Evolutionary conservation across 2,329 filamentous ascomycete species (phyloP).

Genomic region (Helotiales sp.): DNA sequence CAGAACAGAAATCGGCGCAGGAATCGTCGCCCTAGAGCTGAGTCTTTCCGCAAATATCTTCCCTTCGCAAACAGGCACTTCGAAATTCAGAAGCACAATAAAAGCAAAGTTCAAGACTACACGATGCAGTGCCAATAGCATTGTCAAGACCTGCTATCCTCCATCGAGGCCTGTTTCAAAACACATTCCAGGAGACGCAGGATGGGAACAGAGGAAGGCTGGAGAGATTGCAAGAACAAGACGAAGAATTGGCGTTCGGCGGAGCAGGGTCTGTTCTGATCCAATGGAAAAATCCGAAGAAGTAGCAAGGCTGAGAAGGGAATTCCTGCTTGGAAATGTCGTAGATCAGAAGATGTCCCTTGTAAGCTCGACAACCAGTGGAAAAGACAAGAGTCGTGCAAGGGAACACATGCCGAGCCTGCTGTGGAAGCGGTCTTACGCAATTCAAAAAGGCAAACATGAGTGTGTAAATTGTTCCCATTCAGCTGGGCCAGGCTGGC

Average conservation of each 20-base stretch:
- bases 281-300: slow-evolving; percentile 1
- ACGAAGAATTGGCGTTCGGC: not conserved
- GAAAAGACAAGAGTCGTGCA: not conserved
- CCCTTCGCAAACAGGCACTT: not conserved
- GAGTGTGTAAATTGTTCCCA: not conserved
- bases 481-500: slow-evolving; percentile 1
- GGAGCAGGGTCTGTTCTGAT: not conserved
- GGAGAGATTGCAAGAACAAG: not conserved
- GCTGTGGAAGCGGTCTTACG: not conserved
- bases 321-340: not conserved
- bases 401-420: slow-evolving; percentile 4
- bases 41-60: not conserved
- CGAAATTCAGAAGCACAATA: not conserved
- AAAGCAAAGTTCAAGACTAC: not conserved
- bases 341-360: not conserved
- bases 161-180: not conserved
- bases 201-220: slow-evolving; percentile 4
- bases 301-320: not conserved
- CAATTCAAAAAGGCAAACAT: not conserved
- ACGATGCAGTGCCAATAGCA: slow-evolving; percentile 5
- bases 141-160: slow-evolving; percentile 6
- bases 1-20: slow-evolving; percentile 25
- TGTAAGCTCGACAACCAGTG: not conserved
- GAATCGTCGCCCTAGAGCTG: slow-evolving; percentile 9
- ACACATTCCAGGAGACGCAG: not conserved